Evolutionary conservation across 2,329 filamentous ascomycete genomes (phyloP), one percentile per base, ranked within the genome.

Genomic region (Monosporascus sp.): DNA sequence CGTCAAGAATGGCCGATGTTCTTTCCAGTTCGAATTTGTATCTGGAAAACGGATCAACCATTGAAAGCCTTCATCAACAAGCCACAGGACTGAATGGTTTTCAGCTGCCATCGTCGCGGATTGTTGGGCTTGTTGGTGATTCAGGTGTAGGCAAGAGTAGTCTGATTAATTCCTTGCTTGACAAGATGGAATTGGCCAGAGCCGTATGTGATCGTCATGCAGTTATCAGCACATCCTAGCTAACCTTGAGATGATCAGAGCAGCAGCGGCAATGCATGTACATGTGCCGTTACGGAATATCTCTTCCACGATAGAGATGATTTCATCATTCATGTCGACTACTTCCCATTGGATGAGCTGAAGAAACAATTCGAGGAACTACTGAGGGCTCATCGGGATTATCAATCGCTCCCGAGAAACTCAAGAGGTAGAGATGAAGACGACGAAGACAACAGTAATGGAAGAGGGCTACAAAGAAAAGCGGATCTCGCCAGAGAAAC

Each of bases 71-170:
- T 2, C 58, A 70, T 50, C 41, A 57, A 7, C 59, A 70, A 37
- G 73, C 72, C 2, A 26, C 52, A 1, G 52, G 60, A 0, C 55
- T 80, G 22, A 65, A 69, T 1, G 27, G 37, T 0, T 78, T 77
- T 46, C 58, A 70, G 19, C 70, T 68, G 26, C 71, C 71, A 0
- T 65, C 71, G 0, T 72, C 66, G 2, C 65, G 74, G 17, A 74
- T 62, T 3, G 73, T 79, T 1, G 76, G 74, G 0, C 71, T 79
- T 40, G 73, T 79, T 0, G 77, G 77, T 0, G 76, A 78, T 55
- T 76, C 76, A 14, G 77, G 76, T 3, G 74, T 71, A 37, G 73
- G 74, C 74, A 58, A 58, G 69, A 78, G 75, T 53, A 79, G 76
- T 53, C 60, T 79, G 3, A 64, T 79, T 17, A 79, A 79, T 57